These are phyloP conservation scores for Claviceps sp. DNA, from an alignment of 2,329 filamentous ascomycete genomes.

Conservation along the genomic window DNA sequence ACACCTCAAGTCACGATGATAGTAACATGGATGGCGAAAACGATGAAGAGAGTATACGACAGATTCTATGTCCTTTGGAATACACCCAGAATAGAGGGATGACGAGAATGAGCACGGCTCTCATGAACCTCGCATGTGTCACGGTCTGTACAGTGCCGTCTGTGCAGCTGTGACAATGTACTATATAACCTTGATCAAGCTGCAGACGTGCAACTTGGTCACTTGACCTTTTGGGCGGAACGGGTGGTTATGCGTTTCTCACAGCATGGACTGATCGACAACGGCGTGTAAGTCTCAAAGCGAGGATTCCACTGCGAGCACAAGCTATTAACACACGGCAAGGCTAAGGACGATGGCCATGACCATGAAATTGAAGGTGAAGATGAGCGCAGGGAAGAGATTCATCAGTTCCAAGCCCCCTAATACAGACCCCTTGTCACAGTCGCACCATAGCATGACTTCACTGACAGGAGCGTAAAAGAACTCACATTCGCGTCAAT, in stretches of 20 bases:
- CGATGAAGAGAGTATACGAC: slow-evolving; percentile 1
- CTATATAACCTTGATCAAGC: no score
- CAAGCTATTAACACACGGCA: slow-evolving; percentile 7
- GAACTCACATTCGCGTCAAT: no score
- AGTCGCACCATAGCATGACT: no score
- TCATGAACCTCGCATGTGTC: neutral
- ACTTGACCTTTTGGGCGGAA: no score
- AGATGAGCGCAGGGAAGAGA: slow-evolving; percentile 9
- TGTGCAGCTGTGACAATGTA: no score
- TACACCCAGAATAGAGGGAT: slow-evolving; percentile 3
- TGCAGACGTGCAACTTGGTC: no score
- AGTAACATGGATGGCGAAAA: neutral
- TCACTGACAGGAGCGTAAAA: slow-evolving; percentile 1
- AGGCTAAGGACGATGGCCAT: slow-evolving; percentile 10
- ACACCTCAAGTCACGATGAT: slow-evolving; percentile 3
- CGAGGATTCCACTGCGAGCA: slow-evolving; percentile 8
- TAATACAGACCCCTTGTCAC: no score
- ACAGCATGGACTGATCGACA: slow-evolving; percentile 14
- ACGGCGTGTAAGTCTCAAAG: slow-evolving; percentile 7
- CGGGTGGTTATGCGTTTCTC: no score
- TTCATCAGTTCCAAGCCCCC: slow-evolving; percentile 3
- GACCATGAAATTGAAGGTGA: slow-evolving; percentile 5
- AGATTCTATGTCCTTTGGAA: slow-evolving; percentile 1
- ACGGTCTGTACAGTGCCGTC: no score
- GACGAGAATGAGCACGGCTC: slow-evolving; percentile 8